Conservation (phyloP, 306 rosid genomes). For the Citrullus mucosospermus region DNA sequence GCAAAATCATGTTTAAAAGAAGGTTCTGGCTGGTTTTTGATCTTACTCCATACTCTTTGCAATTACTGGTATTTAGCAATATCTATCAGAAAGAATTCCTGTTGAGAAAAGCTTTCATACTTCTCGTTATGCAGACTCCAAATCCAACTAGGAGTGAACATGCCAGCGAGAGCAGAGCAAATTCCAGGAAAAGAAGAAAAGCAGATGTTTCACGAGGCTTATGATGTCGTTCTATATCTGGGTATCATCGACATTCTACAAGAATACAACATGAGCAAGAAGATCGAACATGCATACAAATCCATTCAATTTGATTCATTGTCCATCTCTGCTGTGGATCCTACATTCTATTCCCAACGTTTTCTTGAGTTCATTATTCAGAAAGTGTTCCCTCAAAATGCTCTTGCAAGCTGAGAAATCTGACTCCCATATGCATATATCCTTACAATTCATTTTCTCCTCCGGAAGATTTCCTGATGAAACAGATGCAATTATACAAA, state of each 20-base stretch:
- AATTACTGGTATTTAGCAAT: neutral
- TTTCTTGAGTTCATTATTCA: constrained; percentile 69
- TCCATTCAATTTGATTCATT: constrained; percentile 81
- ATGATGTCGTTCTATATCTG: constrained; percentile 86
- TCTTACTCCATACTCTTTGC: neutral
- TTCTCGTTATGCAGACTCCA: constrained; percentile 50
- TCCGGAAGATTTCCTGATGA: neutral
- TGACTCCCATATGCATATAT: neutral
- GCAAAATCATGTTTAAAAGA: too few relatives aligned
- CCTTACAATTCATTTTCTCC: neutral
- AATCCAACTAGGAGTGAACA: constrained; percentile 97
- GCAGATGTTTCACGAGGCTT: constrained; percentile 55
- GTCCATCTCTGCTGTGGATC: constrained; percentile 89
- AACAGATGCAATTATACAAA: neutral
- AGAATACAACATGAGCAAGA: constrained; percentile 84
- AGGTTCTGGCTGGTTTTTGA: too few relatives aligned
- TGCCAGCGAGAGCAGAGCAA: constrained; percentile 97
- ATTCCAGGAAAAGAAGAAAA: constrained; percentile 49
- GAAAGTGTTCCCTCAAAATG: constrained; percentile 70
- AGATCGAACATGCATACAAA: constrained; percentile 82
- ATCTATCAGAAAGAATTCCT: neutral
- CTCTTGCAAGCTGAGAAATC: constrained; percentile 19
- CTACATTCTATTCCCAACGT: constrained; percentile 84
- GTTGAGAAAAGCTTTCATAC: neutral
- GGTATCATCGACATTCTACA: constrained; percentile 95